These are phyloP conservation scores for Phylloporus rhodoxanthus DNA, from an alignment of 768 basidiomycete genomes.

Conservation along the genomic window DNA sequence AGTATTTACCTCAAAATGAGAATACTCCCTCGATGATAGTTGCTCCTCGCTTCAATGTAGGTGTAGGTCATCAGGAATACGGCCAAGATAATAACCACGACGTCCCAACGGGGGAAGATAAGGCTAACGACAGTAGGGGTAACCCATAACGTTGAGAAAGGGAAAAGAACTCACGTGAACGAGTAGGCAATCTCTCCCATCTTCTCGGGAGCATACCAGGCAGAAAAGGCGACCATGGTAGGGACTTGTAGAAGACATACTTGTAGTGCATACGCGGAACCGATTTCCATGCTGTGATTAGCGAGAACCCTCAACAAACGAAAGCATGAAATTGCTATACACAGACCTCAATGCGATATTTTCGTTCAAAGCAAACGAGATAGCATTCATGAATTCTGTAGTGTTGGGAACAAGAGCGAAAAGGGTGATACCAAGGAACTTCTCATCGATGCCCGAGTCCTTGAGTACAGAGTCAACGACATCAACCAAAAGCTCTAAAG, in stretches of 20 bases:
- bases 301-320: conserved; percentile 1
- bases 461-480: conserved; percentile 91
- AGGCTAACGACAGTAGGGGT: conserved; percentile 45
- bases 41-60: conserved; percentile 97
- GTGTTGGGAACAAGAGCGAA: conserved; percentile 98
- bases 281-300: conserved; percentile 87
- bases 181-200: conserved; percentile 85
- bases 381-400: conserved; percentile 99
- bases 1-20: conserved; percentile 74
- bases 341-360: conserved; percentile 92
- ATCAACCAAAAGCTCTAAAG: conserved; percentile 82
- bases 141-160: not conserved
- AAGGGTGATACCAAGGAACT: conserved; percentile 92
- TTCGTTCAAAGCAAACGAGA: conserved; percentile 93
- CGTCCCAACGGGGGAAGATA: conserved; percentile 98
- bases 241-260: conserved; percentile 97
- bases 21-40: conserved; percentile 96
- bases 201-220: conserved; percentile 82
- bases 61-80: conserved; percentile 99
- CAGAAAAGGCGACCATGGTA: conserved; percentile 98
- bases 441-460: conserved; percentile 91
- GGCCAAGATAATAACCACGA: conserved; percentile 87
- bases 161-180: conserved; percentile 70
- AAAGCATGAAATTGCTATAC: not conserved
- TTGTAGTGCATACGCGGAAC: conserved; percentile 96